A percentile compares a stretch with the other conserved stretches of the same genome.
Evolutionary conservation across 2,329 filamentous ascomycete genomes (phyloP).

Genomic region (Ustilaginoidea virens): DNA sequence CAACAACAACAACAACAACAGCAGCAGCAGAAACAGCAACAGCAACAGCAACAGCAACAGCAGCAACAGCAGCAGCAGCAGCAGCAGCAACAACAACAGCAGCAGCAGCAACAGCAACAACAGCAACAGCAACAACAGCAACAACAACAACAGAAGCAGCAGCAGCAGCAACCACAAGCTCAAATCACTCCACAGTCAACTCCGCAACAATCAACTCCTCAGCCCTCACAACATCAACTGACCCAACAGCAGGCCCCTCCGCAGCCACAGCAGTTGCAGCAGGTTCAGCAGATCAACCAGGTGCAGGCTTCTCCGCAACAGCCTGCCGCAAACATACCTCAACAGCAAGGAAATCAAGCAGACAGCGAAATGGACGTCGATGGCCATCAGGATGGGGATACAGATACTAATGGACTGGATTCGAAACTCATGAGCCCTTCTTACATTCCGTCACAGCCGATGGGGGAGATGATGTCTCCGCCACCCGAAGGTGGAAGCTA

Average conservation of each 20-base stretch:
- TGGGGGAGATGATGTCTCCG: conserved; percentile 45
- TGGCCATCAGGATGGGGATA: conserved; percentile 30
- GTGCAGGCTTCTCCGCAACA: conserved; percentile 15
- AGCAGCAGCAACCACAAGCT: conserved; percentile 14
- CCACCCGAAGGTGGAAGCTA: conserved; percentile 50
- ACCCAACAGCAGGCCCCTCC: conserved; percentile 3
- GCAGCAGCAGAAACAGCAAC: conserved; percentile 6
- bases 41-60: conserved; percentile 10
- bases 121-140: conserved; percentile 11
- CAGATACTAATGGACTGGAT: conserved; percentile 26
- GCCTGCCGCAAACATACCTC: conserved; percentile 19
- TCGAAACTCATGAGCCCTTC: conserved; percentile 32
- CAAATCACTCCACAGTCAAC: conserved; percentile 5
- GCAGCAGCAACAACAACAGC: conserved; percentile 12
- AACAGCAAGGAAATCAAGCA: conserved; percentile 25
- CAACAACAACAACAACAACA: conserved; percentile 7
- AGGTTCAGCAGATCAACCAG: conserved; percentile 18
- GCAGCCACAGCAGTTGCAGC: conserved; percentile 13
- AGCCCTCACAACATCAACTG: conserved; percentile 4
- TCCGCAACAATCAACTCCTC: conserved; percentile 8
- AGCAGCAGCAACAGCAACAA: conserved; percentile 11
- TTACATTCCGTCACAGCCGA: conserved; percentile 36
- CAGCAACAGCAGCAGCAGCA: conserved; percentile 10
- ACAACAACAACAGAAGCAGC: conserved; percentile 10
- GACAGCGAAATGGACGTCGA: conserved; percentile 39